Evolutionary conservation across 768 basidiomycete species (phyloP), one percentile per base, ranked within the genome.

Genomic region (Auricularia cornea): DNA sequence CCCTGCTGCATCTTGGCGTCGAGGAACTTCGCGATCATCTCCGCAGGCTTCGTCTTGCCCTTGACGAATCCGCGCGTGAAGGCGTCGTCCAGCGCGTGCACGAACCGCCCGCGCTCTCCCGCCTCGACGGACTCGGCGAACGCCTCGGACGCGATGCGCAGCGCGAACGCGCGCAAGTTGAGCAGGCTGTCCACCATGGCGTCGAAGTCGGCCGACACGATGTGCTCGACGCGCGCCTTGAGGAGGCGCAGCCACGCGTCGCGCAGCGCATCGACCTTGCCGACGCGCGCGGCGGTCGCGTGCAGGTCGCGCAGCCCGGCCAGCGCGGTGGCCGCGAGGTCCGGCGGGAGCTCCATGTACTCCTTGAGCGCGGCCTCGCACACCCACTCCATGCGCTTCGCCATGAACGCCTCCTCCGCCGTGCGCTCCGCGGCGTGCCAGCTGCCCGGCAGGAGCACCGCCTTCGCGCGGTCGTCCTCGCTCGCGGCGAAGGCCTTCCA

Each of bases 11-110:
- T 89, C 26, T 88, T 83, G 59, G 80, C 82, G 74, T 98, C 95
- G 59, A 98, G 79, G 72, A 93, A 84, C 71, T 90, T 93, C 18
- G 97, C 97, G 61, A 95, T 88, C 84, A 94, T 87, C 74, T 96
- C 94, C 0, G 94, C 93, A 6, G 93, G 92, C 70, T 91, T 94
- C 70, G 85, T 87, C 31, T 86, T 81, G 51, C 88, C 83, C 2
- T 82, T 80, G 71, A 86, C 87, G 78, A 94, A 94, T 28, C 88
- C 91, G 31, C 69, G 76, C 3, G 80, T 73, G 73, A 95, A 94
- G 0, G 88, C 88, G 62, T 91, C 88, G 1, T 63, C 28, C 28
- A 29, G 26, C 40, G 62, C 62, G 32, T 63, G 23, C 28, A 3
- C 32, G 52, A 62, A 56, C 29, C 26, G 12, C 18, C 48, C 23